Conservation (phyloP, 148 eudicot species). For the Amaranthus palmeri region DNA sequence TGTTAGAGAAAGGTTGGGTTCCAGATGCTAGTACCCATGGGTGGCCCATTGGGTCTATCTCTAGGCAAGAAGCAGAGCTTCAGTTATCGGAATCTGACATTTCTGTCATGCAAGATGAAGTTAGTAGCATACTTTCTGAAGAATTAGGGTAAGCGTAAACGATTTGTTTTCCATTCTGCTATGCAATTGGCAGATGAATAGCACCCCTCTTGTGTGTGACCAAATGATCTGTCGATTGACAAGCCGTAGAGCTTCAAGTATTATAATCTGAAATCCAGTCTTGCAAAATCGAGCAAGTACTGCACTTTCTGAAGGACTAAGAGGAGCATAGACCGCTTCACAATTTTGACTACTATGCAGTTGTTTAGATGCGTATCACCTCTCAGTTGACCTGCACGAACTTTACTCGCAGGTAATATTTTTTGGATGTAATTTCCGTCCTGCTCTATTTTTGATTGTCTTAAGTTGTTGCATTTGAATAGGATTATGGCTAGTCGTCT, state of each 20-base stretch:
- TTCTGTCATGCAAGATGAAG: slow-evolving; percentile 20
- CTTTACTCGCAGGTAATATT: neutral
- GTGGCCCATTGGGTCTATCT: slow-evolving; percentile 13
- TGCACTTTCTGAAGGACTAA: too few relatives aligned
- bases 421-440: neutral
- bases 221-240: too few relatives aligned
- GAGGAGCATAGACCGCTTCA: too few relatives aligned
- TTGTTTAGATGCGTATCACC: neutral
- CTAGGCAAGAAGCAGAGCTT: slow-evolving; percentile 6
- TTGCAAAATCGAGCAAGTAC: too few relatives aligned
- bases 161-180: neutral
- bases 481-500: neutral
- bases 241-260: too few relatives aligned
- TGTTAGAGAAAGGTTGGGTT: slow-evolving; percentile 33
- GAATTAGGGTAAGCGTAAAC: slow-evolving; percentile 20
- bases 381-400: neutral
- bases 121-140: slow-evolving; percentile 29
- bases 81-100: neutral
- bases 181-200: neutral
- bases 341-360: too few relatives aligned
- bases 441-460: neutral
- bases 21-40: slow-evolving; percentile 27
- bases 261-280: too few relatives aligned
- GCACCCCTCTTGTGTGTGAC: neutral
- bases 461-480: neutral